Percentiles rank a stretch among this genome's conserved stretches.
Evolutionary conservation across 768 basidiomycete genomes (phyloP).

Genomic region (Xanthoconium stramineum): DNA sequence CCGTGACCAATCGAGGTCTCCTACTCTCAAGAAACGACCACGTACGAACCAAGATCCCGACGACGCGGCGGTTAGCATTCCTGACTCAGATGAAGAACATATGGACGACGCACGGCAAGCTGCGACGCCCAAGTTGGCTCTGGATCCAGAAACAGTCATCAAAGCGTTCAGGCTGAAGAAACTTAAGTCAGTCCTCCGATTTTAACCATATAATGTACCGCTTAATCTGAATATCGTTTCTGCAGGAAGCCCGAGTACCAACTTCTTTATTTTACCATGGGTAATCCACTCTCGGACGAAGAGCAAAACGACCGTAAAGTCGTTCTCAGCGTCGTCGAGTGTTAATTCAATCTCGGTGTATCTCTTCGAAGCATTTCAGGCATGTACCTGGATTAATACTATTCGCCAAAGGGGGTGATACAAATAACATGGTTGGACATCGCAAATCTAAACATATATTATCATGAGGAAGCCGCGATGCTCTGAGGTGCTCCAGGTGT

Average conservation of each 20-base stretch:
- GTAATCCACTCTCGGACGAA: constrained; percentile 50
- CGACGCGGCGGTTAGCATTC: constrained; percentile 25
- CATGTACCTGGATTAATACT: background rate
- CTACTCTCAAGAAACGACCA: constrained; percentile 28
- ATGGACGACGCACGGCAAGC: constrained; percentile 1
- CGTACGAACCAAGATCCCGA: constrained; percentile 23
- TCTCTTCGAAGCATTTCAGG: background rate
- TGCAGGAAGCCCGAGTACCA: constrained; percentile 61
- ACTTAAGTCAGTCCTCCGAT: constrained; percentile 38
- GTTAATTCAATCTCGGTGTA: constrained; percentile 11
- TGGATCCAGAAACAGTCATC: constrained; percentile 36
- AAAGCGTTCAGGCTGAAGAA: constrained; percentile 49
- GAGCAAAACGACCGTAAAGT: constrained; percentile 50
- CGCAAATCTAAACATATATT: background rate
- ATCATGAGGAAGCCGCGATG: constrained; percentile 41
- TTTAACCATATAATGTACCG: background rate
- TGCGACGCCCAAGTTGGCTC: background rate
- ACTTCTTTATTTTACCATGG: constrained; percentile 79
- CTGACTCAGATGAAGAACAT: constrained; percentile 15
- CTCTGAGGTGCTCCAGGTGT: constrained; percentile 33
- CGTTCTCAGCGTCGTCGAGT: constrained; percentile 47
- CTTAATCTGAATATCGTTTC: background rate
- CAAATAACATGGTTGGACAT: background rate
- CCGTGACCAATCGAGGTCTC: constrained; percentile 19
- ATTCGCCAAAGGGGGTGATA: background rate